phyloP scores from a whole-genome alignment of 2,329 filamentous ascomycete genomes.

The Torrubiella hemipterigena region DNA sequence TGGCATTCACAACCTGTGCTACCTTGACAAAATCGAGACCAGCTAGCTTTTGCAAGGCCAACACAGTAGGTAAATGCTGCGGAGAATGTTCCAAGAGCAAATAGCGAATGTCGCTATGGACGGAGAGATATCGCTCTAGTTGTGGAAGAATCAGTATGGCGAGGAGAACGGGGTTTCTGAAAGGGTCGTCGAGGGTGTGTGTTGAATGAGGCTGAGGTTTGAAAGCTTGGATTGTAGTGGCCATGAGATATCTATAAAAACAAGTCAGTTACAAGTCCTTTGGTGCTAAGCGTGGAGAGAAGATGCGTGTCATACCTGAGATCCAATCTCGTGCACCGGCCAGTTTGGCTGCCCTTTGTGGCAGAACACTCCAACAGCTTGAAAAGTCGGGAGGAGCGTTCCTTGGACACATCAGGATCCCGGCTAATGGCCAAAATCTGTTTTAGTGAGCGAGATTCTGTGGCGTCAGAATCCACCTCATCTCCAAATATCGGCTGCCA shows the following conservation, averaged over 20 bases:
- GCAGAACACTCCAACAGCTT: conserved; percentile 44
- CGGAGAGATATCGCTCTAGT: conserved; percentile 45
- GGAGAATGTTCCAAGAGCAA: conserved; percentile 47
- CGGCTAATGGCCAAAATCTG: conserved; percentile 49
- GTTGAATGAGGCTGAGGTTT: conserved; percentile 36
- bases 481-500: conserved; percentile 40
- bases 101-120: conserved; percentile 39
- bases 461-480: conserved; percentile 18
- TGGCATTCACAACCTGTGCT: conserved; percentile 40
- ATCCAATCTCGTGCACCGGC: conserved; percentile 44
- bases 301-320: conserved; percentile 32
- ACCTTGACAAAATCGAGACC: conserved; percentile 46
- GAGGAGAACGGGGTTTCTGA: conserved; percentile 39
- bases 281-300: background rate
- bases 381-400: conserved; percentile 34
- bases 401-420: conserved; percentile 39
- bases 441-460: conserved; percentile 32
- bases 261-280: conserved; percentile 5
- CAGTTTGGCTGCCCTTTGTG: conserved; percentile 33
- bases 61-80: conserved; percentile 41
- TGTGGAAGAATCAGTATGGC: conserved; percentile 48
- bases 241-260: conserved; percentile 40
- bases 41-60: conserved; percentile 45
- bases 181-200: conserved; percentile 40
- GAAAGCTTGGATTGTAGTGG: conserved; percentile 47